phyloP scores from a whole-genome alignment of 441 rosid species.

The Rhodomyrtus psidioides region DNA sequence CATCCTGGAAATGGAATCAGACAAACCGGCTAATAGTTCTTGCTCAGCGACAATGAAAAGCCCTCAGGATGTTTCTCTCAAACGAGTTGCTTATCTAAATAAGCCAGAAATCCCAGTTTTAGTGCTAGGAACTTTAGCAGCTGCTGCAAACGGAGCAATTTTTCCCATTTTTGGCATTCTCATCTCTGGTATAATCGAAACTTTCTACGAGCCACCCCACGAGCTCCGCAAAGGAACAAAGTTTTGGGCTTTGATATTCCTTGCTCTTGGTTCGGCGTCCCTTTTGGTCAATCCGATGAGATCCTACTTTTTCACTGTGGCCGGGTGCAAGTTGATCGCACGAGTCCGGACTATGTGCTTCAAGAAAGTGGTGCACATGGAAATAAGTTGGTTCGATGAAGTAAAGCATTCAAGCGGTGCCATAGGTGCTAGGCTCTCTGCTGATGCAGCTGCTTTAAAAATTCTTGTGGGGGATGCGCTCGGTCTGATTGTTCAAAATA shows the following conservation, averaged over 20 bases:
- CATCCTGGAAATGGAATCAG: constrained; percentile 21
- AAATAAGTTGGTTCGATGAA: neutral
- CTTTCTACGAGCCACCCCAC: neutral
- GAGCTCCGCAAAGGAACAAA: neutral
- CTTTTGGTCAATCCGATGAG: neutral
- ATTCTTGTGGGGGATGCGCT: neutral
- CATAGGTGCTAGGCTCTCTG: neutral
- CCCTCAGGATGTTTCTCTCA: neutral
- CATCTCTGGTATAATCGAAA: neutral
- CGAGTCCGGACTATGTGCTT: neutral
- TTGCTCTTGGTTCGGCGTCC: neutral
- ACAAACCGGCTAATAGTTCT: neutral
- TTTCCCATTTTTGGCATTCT: neutral
- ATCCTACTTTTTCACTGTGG: neutral
- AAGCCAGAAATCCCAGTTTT: neutral
- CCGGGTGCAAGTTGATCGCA: neutral
- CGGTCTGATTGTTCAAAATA: neutral
- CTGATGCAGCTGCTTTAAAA: neutral
- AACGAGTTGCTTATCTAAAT: neutral
- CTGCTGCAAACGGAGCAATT: neutral
- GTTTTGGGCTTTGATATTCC: neutral
- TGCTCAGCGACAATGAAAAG: neutral
- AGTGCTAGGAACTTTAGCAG: neutral
- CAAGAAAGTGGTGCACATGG: neutral
- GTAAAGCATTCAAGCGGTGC: neutral